A percentile compares a stretch with the other conserved stretches of the same genome.
phyloP scores from a whole-genome alignment of 2,329 filamentous ascomycete genomes.

The Fusarium sambucinum region DNA sequence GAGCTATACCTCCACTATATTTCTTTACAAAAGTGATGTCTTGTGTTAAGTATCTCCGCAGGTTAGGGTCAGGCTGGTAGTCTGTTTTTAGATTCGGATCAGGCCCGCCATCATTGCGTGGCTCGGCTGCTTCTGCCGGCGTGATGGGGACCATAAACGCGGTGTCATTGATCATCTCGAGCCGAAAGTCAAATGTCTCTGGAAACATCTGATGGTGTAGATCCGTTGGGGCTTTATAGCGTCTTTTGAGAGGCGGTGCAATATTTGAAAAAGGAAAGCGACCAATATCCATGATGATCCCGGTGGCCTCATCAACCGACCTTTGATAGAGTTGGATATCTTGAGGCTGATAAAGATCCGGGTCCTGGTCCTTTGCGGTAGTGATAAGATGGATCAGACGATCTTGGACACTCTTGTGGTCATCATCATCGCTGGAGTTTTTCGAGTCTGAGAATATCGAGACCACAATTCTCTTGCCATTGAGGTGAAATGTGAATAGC shows the following conservation, averaged over 20 bases:
- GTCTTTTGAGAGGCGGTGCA: not conserved
- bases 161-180: not conserved
- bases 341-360: not conserved
- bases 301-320: not conserved
- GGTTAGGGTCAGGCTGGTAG: not conserved
- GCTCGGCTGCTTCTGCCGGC: not conserved
- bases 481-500: not conserved
- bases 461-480: not conserved
- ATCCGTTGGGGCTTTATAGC: not conserved
- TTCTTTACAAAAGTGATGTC: not conserved
- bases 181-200: constrained; percentile 1
- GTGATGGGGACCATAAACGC: constrained; percentile 1
- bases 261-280: constrained; percentile 6
- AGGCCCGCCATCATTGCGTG: not conserved
- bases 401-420: not conserved
- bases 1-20: not conserved
- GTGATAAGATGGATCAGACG: rapidly evolving
- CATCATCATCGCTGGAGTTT: rapidly evolving
- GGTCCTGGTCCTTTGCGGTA: not conserved
- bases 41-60: not conserved
- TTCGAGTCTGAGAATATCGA: not conserved
- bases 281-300: not conserved
- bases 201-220: not conserved
- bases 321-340: not conserved
- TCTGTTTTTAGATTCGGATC: not conserved